Evolutionary conservation across 306 rosid species (phyloP), one percentile per base, ranked within the genome.

Genomic region (Acacia confusa): DNA sequence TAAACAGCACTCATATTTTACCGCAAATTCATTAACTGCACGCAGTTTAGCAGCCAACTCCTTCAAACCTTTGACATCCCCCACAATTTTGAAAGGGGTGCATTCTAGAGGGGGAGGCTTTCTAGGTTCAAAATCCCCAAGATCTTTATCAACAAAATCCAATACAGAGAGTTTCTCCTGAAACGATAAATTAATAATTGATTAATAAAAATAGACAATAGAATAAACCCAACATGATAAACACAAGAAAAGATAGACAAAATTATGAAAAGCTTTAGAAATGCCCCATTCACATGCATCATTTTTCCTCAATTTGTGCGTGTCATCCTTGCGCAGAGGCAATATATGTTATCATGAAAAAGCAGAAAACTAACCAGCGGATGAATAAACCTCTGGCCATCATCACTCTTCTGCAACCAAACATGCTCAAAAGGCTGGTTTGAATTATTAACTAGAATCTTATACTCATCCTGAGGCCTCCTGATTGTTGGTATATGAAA

Each of bases 351-450:
- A 40, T 27, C n/a, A 72, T 48, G 11, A 38, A 70, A 78, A 24
- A 45, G 6, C 9, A 83, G 41, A 73, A 81, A 30, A 86, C 94
- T 66, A 78, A 95, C 99, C 88, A 95, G 82, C 72, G 99, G 99
- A 85, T 95, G 99, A 77, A 92, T 73, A 83, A 86, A 89, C 76
- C 90, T 84, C 40, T 53, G 87, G 27, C 85, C 99, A 82, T 95
- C 98, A n/a, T 92, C 97, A 84, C 88, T 86, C 84, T 83, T 92
- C 84, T 89, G 85, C 91, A 95, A 72, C 98, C 92, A 87, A 72
- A 87, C 92, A 90, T 95, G 99, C 76, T 89, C 88, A 82, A 93
- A 95, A 7, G 97, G 94, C 79, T 87, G 89, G 79, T 93, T 93
- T 0, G 86, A 53, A 82, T 95, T 95, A 70, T 93, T 83, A 64